phyloP scores from a whole-genome alignment of 805 yeast genomes.

The Lipomyces anomalus region DNA sequence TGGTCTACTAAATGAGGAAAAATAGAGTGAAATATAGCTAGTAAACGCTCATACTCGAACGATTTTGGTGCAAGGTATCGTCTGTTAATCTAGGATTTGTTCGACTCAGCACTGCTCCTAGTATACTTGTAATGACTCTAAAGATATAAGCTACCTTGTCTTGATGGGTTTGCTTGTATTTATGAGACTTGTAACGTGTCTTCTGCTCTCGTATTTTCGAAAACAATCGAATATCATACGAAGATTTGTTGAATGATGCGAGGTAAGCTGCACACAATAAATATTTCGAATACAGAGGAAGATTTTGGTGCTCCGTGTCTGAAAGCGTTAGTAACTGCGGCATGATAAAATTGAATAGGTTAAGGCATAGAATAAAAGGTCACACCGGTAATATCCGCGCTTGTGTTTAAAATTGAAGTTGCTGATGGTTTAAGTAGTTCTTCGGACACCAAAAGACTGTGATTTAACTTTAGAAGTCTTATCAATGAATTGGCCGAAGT shows the following conservation, averaged over 20 bases:
- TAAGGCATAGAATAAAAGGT: too few relatives aligned
- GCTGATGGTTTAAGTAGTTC: constrained; percentile 13
- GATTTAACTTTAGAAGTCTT: constrained; percentile 11
- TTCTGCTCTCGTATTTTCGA: constrained; percentile 48
- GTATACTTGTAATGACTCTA: not conserved
- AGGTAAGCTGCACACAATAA: constrained; percentile 75
- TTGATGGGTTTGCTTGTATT: constrained; percentile 2
- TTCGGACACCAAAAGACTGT: constrained; percentile 13
- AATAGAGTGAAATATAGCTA: constrained; percentile 74
- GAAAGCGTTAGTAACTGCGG: too few relatives aligned
- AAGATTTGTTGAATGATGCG: constrained; percentile 70
- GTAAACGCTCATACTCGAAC: constrained; percentile 70
- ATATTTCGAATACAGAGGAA: constrained; percentile 40
- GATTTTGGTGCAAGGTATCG: constrained; percentile 63
- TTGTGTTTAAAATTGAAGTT: too few relatives aligned
- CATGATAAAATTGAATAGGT: too few relatives aligned
- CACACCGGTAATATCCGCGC: too few relatives aligned
- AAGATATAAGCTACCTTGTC: constrained; percentile 7
- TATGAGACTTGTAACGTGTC: constrained; percentile 4
- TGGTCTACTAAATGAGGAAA: constrained; percentile 39
- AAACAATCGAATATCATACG: constrained; percentile 62
- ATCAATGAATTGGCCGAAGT: not conserved
- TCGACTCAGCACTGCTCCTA: not conserved
- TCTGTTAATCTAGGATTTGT: constrained; percentile 42
- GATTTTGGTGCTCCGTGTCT: constrained; percentile 8